Evolutionary conservation across 2,329 filamentous ascomycete genomes (phyloP), one percentile per base, ranked within the genome.

Genomic region (Pseudocercospora cruenta): DNA sequence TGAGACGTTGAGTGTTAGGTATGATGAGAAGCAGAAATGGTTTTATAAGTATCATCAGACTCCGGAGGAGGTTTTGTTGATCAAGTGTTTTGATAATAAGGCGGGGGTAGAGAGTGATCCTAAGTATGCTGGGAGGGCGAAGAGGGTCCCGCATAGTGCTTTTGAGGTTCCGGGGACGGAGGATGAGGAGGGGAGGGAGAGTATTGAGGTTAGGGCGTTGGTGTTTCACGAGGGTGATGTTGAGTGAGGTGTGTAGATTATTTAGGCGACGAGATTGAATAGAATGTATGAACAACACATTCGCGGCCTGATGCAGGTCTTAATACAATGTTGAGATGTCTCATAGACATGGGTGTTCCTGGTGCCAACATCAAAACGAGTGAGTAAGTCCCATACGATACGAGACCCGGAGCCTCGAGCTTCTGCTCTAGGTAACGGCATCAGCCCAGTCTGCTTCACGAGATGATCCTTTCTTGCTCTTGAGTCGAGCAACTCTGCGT

Each of bases 131-230:
- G 61, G 53, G 12, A 43, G 66, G 47, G 66, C 64, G 47, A 70
- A 68, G 66, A 62, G 72, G 39, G 78, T 79, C 47, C 87, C 91
- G 12, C 91, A 95, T 80, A 88, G 88, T 14, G 92, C 92, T 0
- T 96, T 96, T 79, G 82, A 83, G 53, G 90, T 96, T 76, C 88
- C 90, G 0, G 82, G 89, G 68, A 91, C 90, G 0, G 85, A 87
- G 7, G 80, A 83, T 14, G 90, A 88, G 54, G 91, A 90, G 70
- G 86, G 85, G 0, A 85, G 93, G 69, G 91, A 96, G 82, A 96
- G 92, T 77, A 96, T 97, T 75, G 93, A 96, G 78, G 91, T 96
- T 14, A 85, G 93, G 71, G 88, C 91, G 26, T 82, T 96, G 77
- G 91, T 96, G 0, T 96, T 96, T 83, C 61, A 67, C 64, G 69